Conservation (phyloP, 495 filamentous ascomycete genomes). For the Achaetomiella virescens region DNA sequence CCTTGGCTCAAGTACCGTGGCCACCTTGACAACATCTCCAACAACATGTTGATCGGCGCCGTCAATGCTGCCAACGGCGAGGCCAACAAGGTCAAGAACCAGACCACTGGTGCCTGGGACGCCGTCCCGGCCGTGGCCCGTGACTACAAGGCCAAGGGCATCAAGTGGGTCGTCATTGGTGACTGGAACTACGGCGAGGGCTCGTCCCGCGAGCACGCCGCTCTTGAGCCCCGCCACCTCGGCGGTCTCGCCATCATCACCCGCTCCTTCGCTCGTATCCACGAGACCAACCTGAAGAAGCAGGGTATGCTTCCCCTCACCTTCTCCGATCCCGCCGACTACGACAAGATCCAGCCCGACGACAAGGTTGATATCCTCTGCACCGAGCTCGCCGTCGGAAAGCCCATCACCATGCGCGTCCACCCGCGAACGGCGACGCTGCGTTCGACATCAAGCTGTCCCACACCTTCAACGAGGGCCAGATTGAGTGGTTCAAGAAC, state of each 20-base stretch:
- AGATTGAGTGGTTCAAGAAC: constrained; percentile 98
- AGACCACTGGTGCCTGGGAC: constrained; percentile 71
- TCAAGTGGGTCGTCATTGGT: constrained; percentile 96
- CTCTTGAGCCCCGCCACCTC: constrained; percentile 94
- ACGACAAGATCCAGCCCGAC: constrained; percentile 90
- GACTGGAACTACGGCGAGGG: constrained; percentile 99
- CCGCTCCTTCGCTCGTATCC: constrained; percentile 94
- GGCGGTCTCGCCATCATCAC: constrained; percentile 96
- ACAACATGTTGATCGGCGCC: constrained; percentile 99
- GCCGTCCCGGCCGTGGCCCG: constrained; percentile 91
- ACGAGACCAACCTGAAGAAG: constrained; percentile 99
- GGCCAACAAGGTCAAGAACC: constrained; percentile 97
- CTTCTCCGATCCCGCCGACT: constrained; percentile 90
- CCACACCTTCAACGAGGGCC: constrained; percentile 95
- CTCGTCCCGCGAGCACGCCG: constrained; percentile 93
- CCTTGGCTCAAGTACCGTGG: constrained; percentile 99
- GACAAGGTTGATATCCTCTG: constrained; percentile 87
- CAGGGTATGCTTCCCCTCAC: constrained; percentile 99
- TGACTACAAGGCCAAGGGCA: constrained; percentile 95
- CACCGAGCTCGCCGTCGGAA: constrained; percentile 87
- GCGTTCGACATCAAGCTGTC: constrained; percentile 74
- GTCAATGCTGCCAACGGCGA: constrained; percentile 93
- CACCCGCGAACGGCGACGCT: constrained; percentile 70
- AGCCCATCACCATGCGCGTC: constrained; percentile 86
- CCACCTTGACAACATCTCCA: constrained; percentile 99